These are phyloP conservation scores for Groenewaldozyma tartarivorans DNA, from an alignment of 805 yeast species.

Conservation along the genomic window DNA sequence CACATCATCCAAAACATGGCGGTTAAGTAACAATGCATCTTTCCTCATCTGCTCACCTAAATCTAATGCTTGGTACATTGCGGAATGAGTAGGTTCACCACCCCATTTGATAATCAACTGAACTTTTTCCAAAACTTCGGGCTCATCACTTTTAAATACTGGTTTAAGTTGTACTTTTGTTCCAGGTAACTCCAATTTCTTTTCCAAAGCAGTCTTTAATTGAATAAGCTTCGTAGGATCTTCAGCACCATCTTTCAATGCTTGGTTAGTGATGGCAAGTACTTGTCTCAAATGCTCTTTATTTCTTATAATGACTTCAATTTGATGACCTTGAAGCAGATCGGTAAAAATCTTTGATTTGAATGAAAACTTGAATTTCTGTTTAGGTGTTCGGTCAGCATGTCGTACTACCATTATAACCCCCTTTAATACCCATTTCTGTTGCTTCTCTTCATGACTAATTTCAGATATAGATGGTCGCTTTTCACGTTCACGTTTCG, in stretches of 20 bases:
- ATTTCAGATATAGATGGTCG: slow-evolving; percentile 6
- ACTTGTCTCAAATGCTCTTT: slow-evolving; percentile 80
- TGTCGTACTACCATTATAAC: slow-evolving; percentile 86
- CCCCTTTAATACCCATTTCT: slow-evolving; percentile 96
- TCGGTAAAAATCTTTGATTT: slow-evolving; percentile 79
- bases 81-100: slow-evolving; percentile 98
- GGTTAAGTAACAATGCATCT: slow-evolving; percentile 77
- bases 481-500: slow-evolving; percentile 28
- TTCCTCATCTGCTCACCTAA: slow-evolving; percentile 94
- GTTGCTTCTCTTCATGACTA: slow-evolving; percentile 51
- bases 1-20: slow-evolving; percentile 75
- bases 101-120: slow-evolving; percentile 98
- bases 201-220: slow-evolving; percentile 73
- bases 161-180: slow-evolving; percentile 96
- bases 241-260: slow-evolving; percentile 60
- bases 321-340: slow-evolving; percentile 84
- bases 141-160: slow-evolving; percentile 42
- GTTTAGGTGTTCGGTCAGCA: slow-evolving; percentile 98
- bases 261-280: slow-evolving; percentile 71
- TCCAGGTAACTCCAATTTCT: slow-evolving; percentile 86
- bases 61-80: slow-evolving; percentile 87
- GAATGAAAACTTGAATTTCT: slow-evolving; percentile 92
- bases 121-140: slow-evolving; percentile 72
- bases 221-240: slow-evolving; percentile 69
- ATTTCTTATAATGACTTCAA: slow-evolving; percentile 90